phyloP scores from a whole-genome alignment of 768 basidiomycete genomes.

The Leccinum boreale region DNA sequence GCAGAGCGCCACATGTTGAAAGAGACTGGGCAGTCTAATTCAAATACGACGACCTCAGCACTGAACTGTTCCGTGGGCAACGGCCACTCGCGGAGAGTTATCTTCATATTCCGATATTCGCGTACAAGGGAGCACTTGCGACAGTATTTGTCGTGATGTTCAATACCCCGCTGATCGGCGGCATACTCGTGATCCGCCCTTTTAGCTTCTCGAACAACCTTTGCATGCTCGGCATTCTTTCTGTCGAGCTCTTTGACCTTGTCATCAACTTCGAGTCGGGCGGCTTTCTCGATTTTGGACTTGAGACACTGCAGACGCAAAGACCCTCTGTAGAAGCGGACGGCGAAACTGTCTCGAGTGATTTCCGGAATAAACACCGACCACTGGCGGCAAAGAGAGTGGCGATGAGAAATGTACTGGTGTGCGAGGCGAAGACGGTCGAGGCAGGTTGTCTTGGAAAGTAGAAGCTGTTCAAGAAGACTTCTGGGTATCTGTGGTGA shows the following conservation, averaged over 20 bases:
- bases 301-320: constrained; percentile 22
- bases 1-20: constrained; percentile 44
- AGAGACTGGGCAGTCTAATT: constrained; percentile 36
- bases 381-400: constrained; percentile 4
- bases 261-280: not conserved
- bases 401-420: constrained; percentile 31
- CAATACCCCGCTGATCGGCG: not conserved
- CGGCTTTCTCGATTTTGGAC: constrained; percentile 21
- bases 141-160: not conserved
- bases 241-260: not conserved
- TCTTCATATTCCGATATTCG: not conserved
- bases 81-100: constrained; percentile 20
- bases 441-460: constrained; percentile 28
- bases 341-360: constrained; percentile 25
- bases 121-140: not conserved
- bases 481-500: constrained; percentile 26
- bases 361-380: constrained; percentile 31
- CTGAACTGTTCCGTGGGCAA: constrained; percentile 28
- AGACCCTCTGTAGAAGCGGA: constrained; percentile 33
- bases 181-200: not conserved
- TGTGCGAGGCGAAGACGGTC: constrained; percentile 25
- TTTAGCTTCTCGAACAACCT: not conserved
- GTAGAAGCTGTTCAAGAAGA: constrained; percentile 20
- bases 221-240: not conserved
- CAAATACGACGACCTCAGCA: constrained; percentile 38